These are phyloP conservation scores for Fraxinus nigra DNA, from an alignment of 305 asterid genomes.

Conservation along the genomic window DNA sequence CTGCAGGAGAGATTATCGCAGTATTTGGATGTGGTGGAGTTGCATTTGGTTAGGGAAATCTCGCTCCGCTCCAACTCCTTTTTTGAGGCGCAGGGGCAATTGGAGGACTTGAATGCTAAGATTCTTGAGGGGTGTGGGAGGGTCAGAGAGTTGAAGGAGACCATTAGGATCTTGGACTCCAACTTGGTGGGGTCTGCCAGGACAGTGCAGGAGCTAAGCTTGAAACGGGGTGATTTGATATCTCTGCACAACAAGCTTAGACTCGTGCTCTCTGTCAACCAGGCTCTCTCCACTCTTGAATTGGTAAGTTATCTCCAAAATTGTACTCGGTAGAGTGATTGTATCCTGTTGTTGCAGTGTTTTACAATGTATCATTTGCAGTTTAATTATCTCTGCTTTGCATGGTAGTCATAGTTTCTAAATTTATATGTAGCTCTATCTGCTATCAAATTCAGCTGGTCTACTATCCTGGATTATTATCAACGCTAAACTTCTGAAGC, in stretches of 20 bases:
- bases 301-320: constrained; percentile 46
- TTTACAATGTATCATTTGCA: background rate
- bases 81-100: constrained; percentile 94
- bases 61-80: constrained; percentile 86
- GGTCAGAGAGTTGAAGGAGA: constrained; percentile 88
- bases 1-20: constrained; percentile 93
- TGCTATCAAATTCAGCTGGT: background rate
- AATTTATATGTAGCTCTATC: background rate
- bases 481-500: background rate
- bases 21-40: constrained; percentile 96
- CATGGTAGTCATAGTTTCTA: background rate
- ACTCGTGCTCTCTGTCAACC: constrained; percentile 92
- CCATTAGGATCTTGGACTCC: constrained; percentile 77
- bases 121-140: constrained; percentile 81
- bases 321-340: background rate
- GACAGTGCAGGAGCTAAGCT: constrained; percentile 73
- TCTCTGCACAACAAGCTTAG: constrained; percentile 77
- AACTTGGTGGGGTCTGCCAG: constrained; percentile 90
- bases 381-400: background rate
- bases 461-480: background rate
- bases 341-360: background rate
- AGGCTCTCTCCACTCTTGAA: constrained; percentile 87
- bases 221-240: constrained; percentile 63
- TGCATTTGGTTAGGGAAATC: constrained; percentile 95
- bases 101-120: constrained; percentile 78